Conservation (phyloP, 371 early-diverging fungal genomes). For the Nematocida homosporus region DNA sequence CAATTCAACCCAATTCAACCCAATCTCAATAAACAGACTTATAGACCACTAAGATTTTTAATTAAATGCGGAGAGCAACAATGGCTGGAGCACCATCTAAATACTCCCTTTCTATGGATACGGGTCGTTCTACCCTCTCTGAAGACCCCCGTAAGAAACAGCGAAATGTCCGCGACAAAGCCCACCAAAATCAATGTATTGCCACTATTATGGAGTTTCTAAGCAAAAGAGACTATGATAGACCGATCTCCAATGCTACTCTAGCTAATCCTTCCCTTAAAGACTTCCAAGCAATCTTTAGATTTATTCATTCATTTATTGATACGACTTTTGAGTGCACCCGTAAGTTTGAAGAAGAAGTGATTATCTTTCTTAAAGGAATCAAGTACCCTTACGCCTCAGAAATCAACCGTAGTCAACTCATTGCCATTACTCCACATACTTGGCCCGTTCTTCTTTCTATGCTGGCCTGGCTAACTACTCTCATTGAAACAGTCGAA, state of each 20-base stretch:
- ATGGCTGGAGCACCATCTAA: conserved; percentile 44
- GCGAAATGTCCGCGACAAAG: conserved; percentile 70
- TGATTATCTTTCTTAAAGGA: conserved; percentile 72
- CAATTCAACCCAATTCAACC: conserved; percentile 1
- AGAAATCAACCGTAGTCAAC: conserved; percentile 75
- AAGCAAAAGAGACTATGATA: conserved; percentile 72
- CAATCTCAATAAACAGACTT: not conserved
- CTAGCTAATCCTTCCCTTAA: conserved; percentile 74
- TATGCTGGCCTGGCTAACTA: conserved; percentile 80
- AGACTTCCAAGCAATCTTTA: conserved; percentile 82
- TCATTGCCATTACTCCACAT: conserved; percentile 76
- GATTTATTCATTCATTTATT: conserved; percentile 73
- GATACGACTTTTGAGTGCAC: conserved; percentile 64
- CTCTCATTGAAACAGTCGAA: conserved; percentile 69
- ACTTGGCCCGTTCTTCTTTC: conserved; percentile 81
- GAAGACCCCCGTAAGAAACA: conserved; percentile 55
- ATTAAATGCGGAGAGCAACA: conserved; percentile 51
- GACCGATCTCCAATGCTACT: conserved; percentile 70
- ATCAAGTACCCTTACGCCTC: conserved; percentile 85
- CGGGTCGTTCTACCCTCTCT: conserved; percentile 18
- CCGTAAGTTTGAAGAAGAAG: conserved; percentile 79
- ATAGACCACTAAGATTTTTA: conserved; percentile 10
- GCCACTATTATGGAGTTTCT: conserved; percentile 73
- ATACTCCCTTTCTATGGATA: conserved; percentile 11
- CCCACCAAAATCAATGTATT: conserved; percentile 72